These are phyloP conservation scores for Suhomyces guaymorum DNA, from an alignment of 1,139 yeast genomes.

Conservation along the genomic window DNA sequence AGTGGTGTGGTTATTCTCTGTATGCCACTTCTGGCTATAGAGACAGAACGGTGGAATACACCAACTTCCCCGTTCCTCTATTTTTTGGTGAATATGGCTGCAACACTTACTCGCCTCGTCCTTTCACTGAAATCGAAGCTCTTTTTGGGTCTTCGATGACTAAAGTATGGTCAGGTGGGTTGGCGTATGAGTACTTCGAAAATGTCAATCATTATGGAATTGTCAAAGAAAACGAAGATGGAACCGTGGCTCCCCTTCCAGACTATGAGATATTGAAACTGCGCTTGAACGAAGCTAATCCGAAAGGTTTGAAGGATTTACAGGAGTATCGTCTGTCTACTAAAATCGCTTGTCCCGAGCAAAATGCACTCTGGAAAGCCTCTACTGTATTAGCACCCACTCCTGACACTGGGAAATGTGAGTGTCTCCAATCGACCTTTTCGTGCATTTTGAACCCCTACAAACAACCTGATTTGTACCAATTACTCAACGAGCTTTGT, in stretches of 20 bases:
- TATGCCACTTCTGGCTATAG: slow-evolving; percentile 57
- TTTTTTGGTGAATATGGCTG: slow-evolving; percentile 68
- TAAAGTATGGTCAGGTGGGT: slow-evolving; percentile 45
- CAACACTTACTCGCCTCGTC: slow-evolving; percentile 53
- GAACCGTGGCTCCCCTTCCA: slow-evolving; percentile 36
- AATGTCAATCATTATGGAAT: slow-evolving; percentile 39
- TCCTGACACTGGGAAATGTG: slow-evolving; percentile 57
- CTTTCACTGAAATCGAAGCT: slow-evolving; percentile 52
- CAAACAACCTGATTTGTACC: slow-evolving; percentile 30
- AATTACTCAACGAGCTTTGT: slow-evolving; percentile 50
- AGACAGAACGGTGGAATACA: slow-evolving; percentile 52
- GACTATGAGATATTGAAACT: slow-evolving; percentile 44
- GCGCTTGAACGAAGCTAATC: slow-evolving; percentile 34
- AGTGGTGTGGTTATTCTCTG: slow-evolving; percentile 68
- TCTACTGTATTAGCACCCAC: slow-evolving; percentile 49
- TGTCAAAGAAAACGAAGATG: slow-evolving; percentile 29
- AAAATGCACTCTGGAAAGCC: slow-evolving; percentile 41
- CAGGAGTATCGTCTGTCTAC: slow-evolving; percentile 6
- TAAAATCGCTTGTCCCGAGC: slow-evolving; percentile 25
- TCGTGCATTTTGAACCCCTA: slow-evolving; percentile 50
- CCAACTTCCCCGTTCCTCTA: slow-evolving; percentile 51
- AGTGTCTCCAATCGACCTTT: slow-evolving; percentile 52
- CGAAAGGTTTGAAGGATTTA: slow-evolving; percentile 24
- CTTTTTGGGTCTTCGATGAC: slow-evolving; percentile 38
- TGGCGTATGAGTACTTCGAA: slow-evolving; percentile 43